Percentiles rank a stretch among this genome's conserved stretches.
phyloP scores from a whole-genome alignment of 345 rosid genomes.

The Geranium rotundifolium region DNA sequence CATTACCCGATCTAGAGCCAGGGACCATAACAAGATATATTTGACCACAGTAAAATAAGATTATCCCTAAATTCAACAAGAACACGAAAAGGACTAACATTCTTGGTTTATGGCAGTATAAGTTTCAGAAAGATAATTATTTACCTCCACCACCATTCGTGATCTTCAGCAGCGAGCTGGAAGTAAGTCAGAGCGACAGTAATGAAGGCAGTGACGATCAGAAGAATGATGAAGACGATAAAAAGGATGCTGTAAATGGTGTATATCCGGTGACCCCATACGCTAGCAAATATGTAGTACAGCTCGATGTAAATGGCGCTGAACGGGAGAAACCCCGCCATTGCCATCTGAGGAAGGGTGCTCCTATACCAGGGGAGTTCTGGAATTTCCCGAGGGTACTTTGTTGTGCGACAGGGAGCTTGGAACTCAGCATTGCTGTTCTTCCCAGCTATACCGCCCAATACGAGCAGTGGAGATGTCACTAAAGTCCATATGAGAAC shows the following conservation, averaged over 20 bases:
- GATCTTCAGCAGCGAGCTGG: slow-evolving; percentile 21
- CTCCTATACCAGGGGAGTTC: slow-evolving; percentile 37
- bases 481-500: slow-evolving; percentile 37
- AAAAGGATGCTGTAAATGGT: slow-evolving; percentile 42
- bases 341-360: slow-evolving; percentile 38
- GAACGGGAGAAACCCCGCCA: slow-evolving; percentile 44
- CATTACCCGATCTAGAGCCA: too few relatives aligned
- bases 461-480: slow-evolving; percentile 33
- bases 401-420: slow-evolving; percentile 42
- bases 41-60: too few relatives aligned
- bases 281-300: slow-evolving; percentile 41
- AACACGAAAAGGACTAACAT: too few relatives aligned
- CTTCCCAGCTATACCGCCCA: slow-evolving; percentile 46
- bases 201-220: slow-evolving; percentile 43
- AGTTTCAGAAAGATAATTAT: not conserved
- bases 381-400: slow-evolving; percentile 39
- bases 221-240: slow-evolving; percentile 36
- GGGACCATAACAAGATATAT: too few relatives aligned
- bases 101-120: too few relatives aligned
- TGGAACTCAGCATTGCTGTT: slow-evolving; percentile 44
- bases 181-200: slow-evolving; percentile 30
- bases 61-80: too few relatives aligned
- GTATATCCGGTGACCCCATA: slow-evolving; percentile 47
- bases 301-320: slow-evolving; percentile 44
- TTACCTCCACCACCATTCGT: slow-evolving; percentile 22